Conservation (phyloP, 116 monocot genomes). For the Iris pallida region DNA sequence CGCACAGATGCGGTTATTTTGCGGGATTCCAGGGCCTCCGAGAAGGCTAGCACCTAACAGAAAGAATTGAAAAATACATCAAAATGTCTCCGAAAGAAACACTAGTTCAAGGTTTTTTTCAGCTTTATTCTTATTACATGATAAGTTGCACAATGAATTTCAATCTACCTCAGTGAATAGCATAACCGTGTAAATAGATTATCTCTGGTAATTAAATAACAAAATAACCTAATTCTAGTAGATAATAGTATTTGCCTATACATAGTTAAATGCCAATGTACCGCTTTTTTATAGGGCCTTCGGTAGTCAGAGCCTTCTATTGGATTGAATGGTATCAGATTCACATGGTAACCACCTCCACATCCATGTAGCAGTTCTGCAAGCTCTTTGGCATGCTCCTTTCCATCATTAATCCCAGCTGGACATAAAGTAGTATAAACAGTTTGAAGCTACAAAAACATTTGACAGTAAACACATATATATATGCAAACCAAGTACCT, state of each 20-base stretch:
- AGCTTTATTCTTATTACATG: not conserved
- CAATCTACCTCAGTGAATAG: not conserved
- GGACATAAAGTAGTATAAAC: constrained; percentile 1
- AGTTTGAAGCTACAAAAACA: not conserved
- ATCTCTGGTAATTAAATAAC: not conserved
- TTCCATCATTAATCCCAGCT: constrained; percentile 84
- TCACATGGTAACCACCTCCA: constrained; percentile 82
- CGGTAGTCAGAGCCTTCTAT: constrained; percentile 86
- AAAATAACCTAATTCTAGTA: not conserved
- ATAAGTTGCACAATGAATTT: not conserved
- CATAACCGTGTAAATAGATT: too few relatives aligned
- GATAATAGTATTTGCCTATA: too few relatives aligned
- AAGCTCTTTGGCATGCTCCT: constrained; percentile 67
- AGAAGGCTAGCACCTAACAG: constrained; percentile 63
- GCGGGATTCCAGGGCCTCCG: constrained; percentile 46
- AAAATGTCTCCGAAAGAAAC: too few relatives aligned
- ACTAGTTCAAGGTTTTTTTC: too few relatives aligned
- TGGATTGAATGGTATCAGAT: constrained; percentile 94
- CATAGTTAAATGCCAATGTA: constrained; percentile 15
- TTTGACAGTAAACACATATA: not conserved
- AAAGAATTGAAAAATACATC: not conserved
- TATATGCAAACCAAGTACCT: constrained; percentile 30
- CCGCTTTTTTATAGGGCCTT: constrained; percentile 83
- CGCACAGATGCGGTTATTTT: constrained; percentile 79
- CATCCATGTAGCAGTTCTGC: constrained; percentile 61